Evolutionary conservation across 2,329 filamentous ascomycete species (phyloP), one percentile per base, ranked within the genome.

Genomic region (Capronia coronata): DNA sequence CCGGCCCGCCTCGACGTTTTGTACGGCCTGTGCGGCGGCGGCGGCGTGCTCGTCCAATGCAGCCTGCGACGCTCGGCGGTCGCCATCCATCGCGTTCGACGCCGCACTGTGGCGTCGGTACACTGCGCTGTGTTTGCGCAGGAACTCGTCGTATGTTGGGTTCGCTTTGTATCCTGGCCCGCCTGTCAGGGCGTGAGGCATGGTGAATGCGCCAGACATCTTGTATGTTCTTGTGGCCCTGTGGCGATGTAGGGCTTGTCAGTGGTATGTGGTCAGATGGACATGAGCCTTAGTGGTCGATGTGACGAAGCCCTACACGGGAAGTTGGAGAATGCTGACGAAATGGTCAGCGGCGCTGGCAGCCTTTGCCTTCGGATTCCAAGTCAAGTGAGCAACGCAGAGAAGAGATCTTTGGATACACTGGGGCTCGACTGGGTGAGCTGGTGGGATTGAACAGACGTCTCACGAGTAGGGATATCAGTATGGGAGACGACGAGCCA

Each of bases 161-260:
- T 57, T 60, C n/a, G 58, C 58, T 46, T 60, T 59, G 58, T 60
- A 60, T 11, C 58, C 58, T 2, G 58, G 45, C 19, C 58, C 58
- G 27, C 58, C 58, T 7, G 58, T 59, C 5, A 60, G 55, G 47
- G 46, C 39, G 42, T 57, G 58, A 7, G 58, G 58, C 58, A 59
- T 60, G 38, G 57, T 49, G 43, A 57, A 59, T 16, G 58, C 43
- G 23, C 58, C 58, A 14, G 58, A 60, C 58, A 60, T 60, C 23
- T 27, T 27, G n/a, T n/a, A n/a, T n/a, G n/a, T n/a, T n/a, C n/a
- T n/a, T n/a, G n/a, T n/a, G n/a, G n/a, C n/a, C n/a, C n/a, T n/a
- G n/a, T n/a, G 23, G 23, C 5, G 23, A 13, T 35, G 13, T 35
- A n/a, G n/a, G n/a, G n/a, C n/a, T n/a, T n/a, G n/a, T n/a, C n/a